A percentile compares a stretch with the other conserved stretches of the same genome.
Evolutionary conservation across 208 protist genomes (phyloP).

Genomic region (Paratrypanosoma confusum): DNA sequence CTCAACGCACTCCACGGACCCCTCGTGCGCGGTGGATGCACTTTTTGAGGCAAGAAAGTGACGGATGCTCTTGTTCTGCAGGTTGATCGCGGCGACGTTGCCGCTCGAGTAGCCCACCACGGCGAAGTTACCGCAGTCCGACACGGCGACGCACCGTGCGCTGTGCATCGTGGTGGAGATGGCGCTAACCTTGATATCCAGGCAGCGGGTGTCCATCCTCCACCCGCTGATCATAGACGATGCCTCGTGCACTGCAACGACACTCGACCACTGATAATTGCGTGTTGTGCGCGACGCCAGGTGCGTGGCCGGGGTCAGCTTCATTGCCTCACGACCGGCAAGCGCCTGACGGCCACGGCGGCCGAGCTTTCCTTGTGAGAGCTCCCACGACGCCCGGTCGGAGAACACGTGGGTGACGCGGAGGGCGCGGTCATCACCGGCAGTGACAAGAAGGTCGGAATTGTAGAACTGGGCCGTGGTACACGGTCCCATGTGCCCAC

Average conservation of each 20-base stretch:
- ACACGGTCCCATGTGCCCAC: conserved; percentile 76
- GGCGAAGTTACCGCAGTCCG: conserved; percentile 82
- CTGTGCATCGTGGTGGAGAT: conserved; percentile 58
- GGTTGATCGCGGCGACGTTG: conserved; percentile 48
- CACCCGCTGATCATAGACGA: conserved; percentile 62
- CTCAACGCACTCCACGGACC: conserved; percentile 67
- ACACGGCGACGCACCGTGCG: conserved; percentile 61
- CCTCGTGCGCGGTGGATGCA: conserved; percentile 29
- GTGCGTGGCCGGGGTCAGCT: conserved; percentile 57
- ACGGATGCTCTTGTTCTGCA: conserved; percentile 68
- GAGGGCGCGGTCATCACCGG: conserved; percentile 57
- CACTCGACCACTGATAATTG: conserved; percentile 80
- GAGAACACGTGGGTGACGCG: conserved; percentile 85
- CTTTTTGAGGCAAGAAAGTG: conserved; percentile 34
- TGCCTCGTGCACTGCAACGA: conserved; percentile 68
- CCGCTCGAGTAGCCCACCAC: conserved; percentile 81
- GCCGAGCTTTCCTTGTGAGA: conserved; percentile 82
- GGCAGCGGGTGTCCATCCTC: conserved; percentile 68
- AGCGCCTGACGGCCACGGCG: conserved; percentile 52
- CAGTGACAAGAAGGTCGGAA: conserved; percentile 66
- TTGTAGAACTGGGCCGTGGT: conserved; percentile 79
- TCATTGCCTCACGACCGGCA: conserved; percentile 43
- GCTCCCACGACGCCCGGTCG: conserved; percentile 80
- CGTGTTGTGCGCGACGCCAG: conserved; percentile 51
- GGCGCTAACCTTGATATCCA: conserved; percentile 69